Conservation (phyloP, 1,284 basidiomycete species). For the Apiotrichum sp. region DNA sequence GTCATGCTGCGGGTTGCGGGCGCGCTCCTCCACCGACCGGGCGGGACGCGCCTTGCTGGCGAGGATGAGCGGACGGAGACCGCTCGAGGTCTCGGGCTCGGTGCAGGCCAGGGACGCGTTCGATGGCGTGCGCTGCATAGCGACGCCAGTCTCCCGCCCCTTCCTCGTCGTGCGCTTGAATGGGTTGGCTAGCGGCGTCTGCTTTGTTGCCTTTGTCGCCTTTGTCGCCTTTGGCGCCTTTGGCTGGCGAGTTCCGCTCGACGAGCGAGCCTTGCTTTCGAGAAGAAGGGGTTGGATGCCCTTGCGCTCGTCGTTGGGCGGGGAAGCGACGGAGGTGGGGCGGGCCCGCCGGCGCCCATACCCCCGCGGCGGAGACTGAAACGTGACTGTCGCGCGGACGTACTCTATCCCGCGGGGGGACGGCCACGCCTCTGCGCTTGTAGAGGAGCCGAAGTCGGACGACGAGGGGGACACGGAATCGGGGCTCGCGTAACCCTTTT, state of each 20-base stretch:
- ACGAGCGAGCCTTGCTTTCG: background rate
- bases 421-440: too few relatives aligned
- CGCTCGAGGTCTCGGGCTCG: background rate
- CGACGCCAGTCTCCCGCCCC: too few relatives aligned
- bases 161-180: too few relatives aligned
- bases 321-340: background rate
- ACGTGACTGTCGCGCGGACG: background rate
- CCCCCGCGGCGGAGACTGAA: background rate
- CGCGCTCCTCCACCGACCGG: background rate
- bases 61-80: background rate
- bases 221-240: too few relatives aligned
- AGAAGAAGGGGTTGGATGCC: background rate
- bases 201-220: background rate
- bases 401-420: background rate
- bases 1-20: background rate
- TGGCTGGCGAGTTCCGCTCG: background rate
- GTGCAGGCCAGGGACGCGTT: too few relatives aligned
- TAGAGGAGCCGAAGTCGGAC: too few relatives aligned
- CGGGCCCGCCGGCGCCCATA: background rate
- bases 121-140: too few relatives aligned
- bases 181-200: too few relatives aligned
- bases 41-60: background rate
- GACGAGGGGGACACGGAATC: too few relatives aligned
- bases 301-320: background rate
- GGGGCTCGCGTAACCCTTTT: too few relatives aligned